These are phyloP conservation scores for Cladophialophora psammophila DNA, from an alignment of 2,329 filamentous ascomycete genomes.

Conservation along the genomic window DNA sequence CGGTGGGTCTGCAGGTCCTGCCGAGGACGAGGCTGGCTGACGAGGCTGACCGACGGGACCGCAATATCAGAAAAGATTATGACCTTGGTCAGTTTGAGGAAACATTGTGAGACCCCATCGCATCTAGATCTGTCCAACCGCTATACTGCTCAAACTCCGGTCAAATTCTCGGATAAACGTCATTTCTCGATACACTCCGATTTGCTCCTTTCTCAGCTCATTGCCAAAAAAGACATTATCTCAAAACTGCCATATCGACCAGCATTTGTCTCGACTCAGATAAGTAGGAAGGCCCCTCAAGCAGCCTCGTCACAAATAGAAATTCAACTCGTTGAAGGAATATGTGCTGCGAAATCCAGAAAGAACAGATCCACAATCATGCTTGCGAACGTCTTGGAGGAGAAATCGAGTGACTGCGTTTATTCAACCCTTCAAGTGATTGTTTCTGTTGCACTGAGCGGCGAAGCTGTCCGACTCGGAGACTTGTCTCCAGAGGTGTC, in stretches of 20 bases:
- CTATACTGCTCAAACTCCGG: background rate
- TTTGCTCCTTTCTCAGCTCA: background rate
- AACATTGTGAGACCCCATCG: background rate
- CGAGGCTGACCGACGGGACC: background rate
- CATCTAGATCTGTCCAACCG: background rate
- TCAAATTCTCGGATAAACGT: background rate
- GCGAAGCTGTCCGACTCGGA: background rate
- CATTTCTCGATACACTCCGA: background rate
- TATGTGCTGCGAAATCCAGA: background rate
- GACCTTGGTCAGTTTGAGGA: background rate
- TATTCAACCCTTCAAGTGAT: background rate
- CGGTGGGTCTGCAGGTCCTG: background rate
- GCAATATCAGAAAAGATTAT: background rate
- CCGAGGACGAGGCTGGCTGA: background rate
- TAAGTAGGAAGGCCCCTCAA: background rate
- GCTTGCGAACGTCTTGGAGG: background rate
- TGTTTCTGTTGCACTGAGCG: background rate
- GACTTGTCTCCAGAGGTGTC: background rate
- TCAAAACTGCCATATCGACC: background rate
- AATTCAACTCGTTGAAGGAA: background rate
- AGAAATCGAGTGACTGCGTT: background rate
- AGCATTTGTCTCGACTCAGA: background rate
- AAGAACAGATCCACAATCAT: background rate
- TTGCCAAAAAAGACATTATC: background rate
- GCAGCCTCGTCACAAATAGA: slow-evolving; percentile 1